Evolutionary conservation across 2,329 filamentous ascomycete species (phyloP), one percentile per base, ranked within the genome.

Genomic region (Claviceps sp.): DNA sequence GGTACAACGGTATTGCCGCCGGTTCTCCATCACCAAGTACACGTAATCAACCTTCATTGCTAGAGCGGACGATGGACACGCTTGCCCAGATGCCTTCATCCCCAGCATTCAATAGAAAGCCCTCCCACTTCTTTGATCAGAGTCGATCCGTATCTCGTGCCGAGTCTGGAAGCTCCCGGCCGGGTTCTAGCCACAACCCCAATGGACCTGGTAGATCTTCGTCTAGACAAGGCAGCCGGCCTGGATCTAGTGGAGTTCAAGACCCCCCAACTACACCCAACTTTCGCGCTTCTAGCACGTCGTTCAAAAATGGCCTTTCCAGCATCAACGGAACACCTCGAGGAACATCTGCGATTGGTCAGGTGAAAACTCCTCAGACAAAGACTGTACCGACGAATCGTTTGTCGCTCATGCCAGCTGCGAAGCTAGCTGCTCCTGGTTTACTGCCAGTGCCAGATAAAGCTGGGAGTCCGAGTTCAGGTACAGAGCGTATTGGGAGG

Each of bases 21-120:
- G 34, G 3, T 53, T 44, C 50, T 53, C 59, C 9, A 52, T 60
- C 48, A 58, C 58, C 53, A 55, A 58, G 45, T 53, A 61, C 53
- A 2, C 39, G 51, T 54, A 60, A 59, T 36, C 61, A 69, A 50
- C 73, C 78, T 49, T 90, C 87, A 0, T 72, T 96, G 4, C 82
- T 85, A 0, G 90, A 96, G 59, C 76, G 91, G 53, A 94, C 90
- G 0, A 83, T 95, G 43, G 88, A 95, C 64, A 95, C 88, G 0
- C 71, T 96, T 5, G 78, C 88, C 3, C 79, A 82, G 46, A 71
- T 95, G 34, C 86, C 89, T 0, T 81, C 86, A 0, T 93, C 89
- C 0, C 89, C 90, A 4, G 79, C 79, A 0, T 66, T 85, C 45
- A 79, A 75, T 50, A 79, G 80, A 53, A 79, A 82, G 50, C 72